A percentile compares a stretch with the other conserved stretches of the same genome.
These are phyloP conservation scores for Xylariaceae sp. DNA, from an alignment of 2,329 filamentous ascomycete genomes.

Conservation along the genomic window DNA sequence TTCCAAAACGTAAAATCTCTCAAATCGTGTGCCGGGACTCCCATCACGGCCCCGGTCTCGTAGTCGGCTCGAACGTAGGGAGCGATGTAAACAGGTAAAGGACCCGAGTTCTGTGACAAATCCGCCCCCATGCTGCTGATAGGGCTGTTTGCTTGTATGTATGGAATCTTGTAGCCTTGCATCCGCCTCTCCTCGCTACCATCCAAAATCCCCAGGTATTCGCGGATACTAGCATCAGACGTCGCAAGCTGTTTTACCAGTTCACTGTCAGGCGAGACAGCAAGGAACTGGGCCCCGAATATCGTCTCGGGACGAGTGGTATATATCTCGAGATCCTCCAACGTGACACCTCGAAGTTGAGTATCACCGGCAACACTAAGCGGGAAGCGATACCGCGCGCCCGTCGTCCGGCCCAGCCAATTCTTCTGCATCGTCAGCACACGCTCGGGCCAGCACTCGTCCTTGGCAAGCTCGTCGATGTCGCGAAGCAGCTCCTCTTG, in stretches of 20 bases:
- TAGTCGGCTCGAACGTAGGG: slow-evolving; percentile 83
- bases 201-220: slow-evolving; percentile 61
- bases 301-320: slow-evolving; percentile 83
- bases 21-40: slow-evolving; percentile 78
- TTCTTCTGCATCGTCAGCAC: slow-evolving; percentile 80
- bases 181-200: slow-evolving; percentile 51
- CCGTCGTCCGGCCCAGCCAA: slow-evolving; percentile 77
- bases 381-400: slow-evolving; percentile 67
- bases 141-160: slow-evolving; percentile 60
- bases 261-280: slow-evolving; percentile 68
- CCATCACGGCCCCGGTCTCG: slow-evolving; percentile 85
- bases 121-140: slow-evolving; percentile 50
- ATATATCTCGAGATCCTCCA: slow-evolving; percentile 58
- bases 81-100: slow-evolving; percentile 72
- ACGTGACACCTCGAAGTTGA: slow-evolving; percentile 22
- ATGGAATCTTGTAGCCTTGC: slow-evolving; percentile 61
- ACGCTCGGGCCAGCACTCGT: slow-evolving; percentile 72
- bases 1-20: slow-evolving; percentile 78
- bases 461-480: slow-evolving; percentile 57
- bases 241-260: slow-evolving; percentile 58
- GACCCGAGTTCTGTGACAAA: slow-evolving; percentile 46
- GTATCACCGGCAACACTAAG: slow-evolving; percentile 34
- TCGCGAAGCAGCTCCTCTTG: slow-evolving; percentile 67
- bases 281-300: slow-evolving; percentile 81
- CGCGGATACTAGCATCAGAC: slow-evolving; percentile 54